phyloP scores from a whole-genome alignment of 2,329 filamentous ascomycete species.

The Coleophoma eucalyptorum region DNA sequence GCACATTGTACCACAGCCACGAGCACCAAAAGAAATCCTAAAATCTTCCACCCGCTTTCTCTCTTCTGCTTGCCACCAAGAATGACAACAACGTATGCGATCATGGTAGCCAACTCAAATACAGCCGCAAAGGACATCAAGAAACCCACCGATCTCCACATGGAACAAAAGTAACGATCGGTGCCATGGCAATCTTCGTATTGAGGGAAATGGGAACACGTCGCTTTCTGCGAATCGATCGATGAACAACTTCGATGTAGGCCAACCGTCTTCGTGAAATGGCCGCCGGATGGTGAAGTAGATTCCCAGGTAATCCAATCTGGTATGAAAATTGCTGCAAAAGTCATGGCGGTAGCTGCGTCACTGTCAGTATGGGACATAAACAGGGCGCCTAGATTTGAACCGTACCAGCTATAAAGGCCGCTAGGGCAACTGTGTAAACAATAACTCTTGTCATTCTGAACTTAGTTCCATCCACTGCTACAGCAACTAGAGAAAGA shows the following conservation, averaged over 20 bases:
- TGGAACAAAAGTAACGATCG: constrained; percentile 76
- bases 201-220: constrained; percentile 65
- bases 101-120: constrained; percentile 75
- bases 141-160: constrained; percentile 89
- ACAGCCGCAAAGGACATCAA: constrained; percentile 81
- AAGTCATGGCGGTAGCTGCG: constrained; percentile 70
- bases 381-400: constrained; percentile 13
- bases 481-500: too few relatives aligned
- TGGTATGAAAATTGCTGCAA: constrained; percentile 65
- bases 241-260: constrained; percentile 79
- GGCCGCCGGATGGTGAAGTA: constrained; percentile 39
- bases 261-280: constrained; percentile 66
- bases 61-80: constrained; percentile 75
- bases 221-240: constrained; percentile 29
- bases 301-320: constrained; percentile 67
- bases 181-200: constrained; percentile 53
- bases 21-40: constrained; percentile 61
- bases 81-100: constrained; percentile 75
- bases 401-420: constrained; percentile 36
- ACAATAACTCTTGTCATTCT: constrained; percentile 39
- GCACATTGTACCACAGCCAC: constrained; percentile 68
- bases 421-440: constrained; percentile 35
- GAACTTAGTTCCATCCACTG: constrained; percentile 1
- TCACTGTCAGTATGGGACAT: constrained; percentile 35
- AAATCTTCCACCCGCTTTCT: constrained; percentile 77